These are phyloP conservation scores for Debaryomycetaceae sp. DNA, from an alignment of 1,139 yeast genomes.

Conservation along the genomic window DNA sequence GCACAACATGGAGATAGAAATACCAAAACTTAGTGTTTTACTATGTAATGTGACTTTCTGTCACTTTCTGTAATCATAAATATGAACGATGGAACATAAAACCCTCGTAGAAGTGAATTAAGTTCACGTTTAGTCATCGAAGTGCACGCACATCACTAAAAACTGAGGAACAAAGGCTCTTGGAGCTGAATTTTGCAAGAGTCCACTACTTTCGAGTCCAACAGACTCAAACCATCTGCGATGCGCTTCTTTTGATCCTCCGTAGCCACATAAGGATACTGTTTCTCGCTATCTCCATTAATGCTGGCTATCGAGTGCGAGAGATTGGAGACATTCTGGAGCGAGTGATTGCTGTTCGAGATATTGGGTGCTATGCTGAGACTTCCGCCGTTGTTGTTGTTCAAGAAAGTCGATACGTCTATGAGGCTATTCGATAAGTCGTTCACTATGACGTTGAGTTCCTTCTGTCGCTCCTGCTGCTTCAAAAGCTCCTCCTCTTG, in stretches of 20 bases:
- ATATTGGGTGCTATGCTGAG: neutral
- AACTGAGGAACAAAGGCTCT: slow-evolving; percentile 30
- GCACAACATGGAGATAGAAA: no score
- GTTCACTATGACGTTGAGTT: slow-evolving; percentile 39
- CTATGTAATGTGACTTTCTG: no score
- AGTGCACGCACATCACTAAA: slow-evolving; percentile 10
- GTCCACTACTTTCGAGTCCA: slow-evolving; percentile 19
- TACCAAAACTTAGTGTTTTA: no score
- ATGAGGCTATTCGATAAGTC: slow-evolving; percentile 43
- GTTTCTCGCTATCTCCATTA: slow-evolving; percentile 6
- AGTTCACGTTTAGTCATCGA: neutral
- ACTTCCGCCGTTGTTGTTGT: slow-evolving; percentile 1
- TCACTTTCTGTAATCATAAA: no score
- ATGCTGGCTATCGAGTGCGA: slow-evolving; percentile 5
- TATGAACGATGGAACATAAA: no score
- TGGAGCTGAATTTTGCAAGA: slow-evolving; percentile 18
- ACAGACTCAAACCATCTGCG: slow-evolving; percentile 13
- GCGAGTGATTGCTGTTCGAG: slow-evolving; percentile 9
- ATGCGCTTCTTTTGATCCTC: slow-evolving; percentile 20
- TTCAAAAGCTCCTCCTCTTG: slow-evolving; percentile 40
- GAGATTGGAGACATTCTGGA: slow-evolving; percentile 7
- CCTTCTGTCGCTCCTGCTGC: slow-evolving; percentile 43
- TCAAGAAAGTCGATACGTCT: slow-evolving; percentile 42
- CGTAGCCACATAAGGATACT: slow-evolving; percentile 14
- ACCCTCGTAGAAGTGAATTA: neutral